Evolutionary conservation across 805 yeast genomes (phyloP), one percentile per base, ranked within the genome.

Genomic region (Myxozyma neglecta): DNA sequence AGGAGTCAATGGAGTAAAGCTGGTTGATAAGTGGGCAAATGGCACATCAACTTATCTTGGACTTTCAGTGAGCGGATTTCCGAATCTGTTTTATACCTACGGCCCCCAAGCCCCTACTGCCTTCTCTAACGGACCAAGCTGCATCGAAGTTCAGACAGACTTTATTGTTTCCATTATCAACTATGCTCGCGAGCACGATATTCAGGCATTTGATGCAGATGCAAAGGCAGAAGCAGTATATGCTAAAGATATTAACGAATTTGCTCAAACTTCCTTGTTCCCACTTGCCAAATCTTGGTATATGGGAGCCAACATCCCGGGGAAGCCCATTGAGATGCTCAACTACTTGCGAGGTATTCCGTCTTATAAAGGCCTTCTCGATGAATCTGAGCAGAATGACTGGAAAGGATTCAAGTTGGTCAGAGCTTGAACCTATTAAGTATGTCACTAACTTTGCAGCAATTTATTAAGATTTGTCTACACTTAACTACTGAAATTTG

Each of bases 91-190:
- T 56, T 70, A 64, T 59, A 56, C 70, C 20, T 74, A 73, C 56
- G 76, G 76, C 10, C 75, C 75, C 5, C 73, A 71, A 40, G 73
- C 69, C 2, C 75, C 76, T 14, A 72, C 74, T 40, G 69, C 72
- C 6, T 70, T 73, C 58, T 59, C 66, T 32, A 73, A 73, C 59
- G 76, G 74, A 8, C 75, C 76, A 35, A 62, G 71, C 14, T 66
- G 72, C 54, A 53, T 59, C 48, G 71, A 70, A 46, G 45, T 72
- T 16, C 74, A 73, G 57, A 64, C 64, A 6, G 63, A 64, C 13
- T 73, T 69, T 50, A 65, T 71, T 35, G 57, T 68, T 35, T 57
- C 64, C 18, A 40, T 62, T 36, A 61, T 72, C 56, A 62, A 61
- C 43, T 29, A 59, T 50, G 46, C 59, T 46, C 53, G 50, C 3